Evolutionary conservation across 108 stramenopile genomes (phyloP), one percentile per base, ranked within the genome.

Genomic region (Mediolabrus comicus): DNA sequence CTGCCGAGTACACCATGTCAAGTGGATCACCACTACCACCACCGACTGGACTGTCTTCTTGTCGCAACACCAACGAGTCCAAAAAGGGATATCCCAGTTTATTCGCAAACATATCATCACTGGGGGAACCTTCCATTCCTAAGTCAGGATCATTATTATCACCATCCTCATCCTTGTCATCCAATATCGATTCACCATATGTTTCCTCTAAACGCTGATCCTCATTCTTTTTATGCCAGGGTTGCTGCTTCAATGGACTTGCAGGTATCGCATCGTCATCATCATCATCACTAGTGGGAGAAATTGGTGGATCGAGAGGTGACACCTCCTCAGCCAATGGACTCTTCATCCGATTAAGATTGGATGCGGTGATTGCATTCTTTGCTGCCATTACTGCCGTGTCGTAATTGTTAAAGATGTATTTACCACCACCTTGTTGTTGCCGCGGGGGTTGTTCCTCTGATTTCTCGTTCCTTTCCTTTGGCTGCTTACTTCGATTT

Each of bases 341-440:
- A 32, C 31, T 28, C 12, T 35, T 33, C 17, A 31, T 34, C 34
- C 72, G 59, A 67, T 59, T 80, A 17, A 57, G 46, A 56, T 80
- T 80, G 0, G 71, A 72, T 35, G 62, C 38, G 41, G 72, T 65
- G 31, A 80, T 80, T 6, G 79, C 79, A 46, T 72, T 62, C 66
- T 69, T 80, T 10, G 79, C 79, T 10, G 79, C 79, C 71, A 80
- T 34, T 3, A 80, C 79, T 38, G 79, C 79, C 1, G 79, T 72
- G 28, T 80, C 30, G 57, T 80, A 80, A 51, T 63, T 80, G 6
- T 71, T 43, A 54, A 79, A 56, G n/a, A 57, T 1, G 60, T 46
- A 33, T 33, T 25, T 28, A 3, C 56, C 59, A n/a, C 31, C 30
- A 67, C 39, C 12, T 41, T 41, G 39, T 14, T 41, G 39, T 19